Percentiles rank a stretch among this genome's conserved stretches.
These are phyloP conservation scores for Diaporthe sp. DNA, from an alignment of 2,329 filamentous ascomycete species.

Conservation along the genomic window DNA sequence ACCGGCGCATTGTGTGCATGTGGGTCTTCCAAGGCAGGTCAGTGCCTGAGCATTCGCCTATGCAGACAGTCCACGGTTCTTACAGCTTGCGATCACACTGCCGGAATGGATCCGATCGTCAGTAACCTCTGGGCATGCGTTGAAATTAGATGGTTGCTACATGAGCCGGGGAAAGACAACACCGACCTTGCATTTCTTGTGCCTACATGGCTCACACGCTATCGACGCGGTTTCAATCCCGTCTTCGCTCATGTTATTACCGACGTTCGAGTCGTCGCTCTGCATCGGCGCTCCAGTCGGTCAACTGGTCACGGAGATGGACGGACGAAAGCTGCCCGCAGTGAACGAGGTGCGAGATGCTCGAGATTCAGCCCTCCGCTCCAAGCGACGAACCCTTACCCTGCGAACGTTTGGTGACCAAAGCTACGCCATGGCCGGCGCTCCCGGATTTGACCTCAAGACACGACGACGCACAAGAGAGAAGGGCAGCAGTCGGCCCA, in stretches of 20 bases:
- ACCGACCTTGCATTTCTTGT: constrained; percentile 41
- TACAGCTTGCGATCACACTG: constrained; percentile 41
- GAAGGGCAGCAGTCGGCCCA: neutral
- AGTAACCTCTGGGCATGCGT: constrained; percentile 12
- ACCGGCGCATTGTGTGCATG: constrained; percentile 35
- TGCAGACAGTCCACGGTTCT: constrained; percentile 9
- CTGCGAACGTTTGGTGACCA: neutral
- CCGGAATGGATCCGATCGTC: constrained; percentile 9
- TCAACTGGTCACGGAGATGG: neutral
- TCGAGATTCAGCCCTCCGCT: neutral
- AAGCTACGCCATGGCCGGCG: too few species aligned
- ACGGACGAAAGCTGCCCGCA: constrained; percentile 11
- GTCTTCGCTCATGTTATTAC: constrained; percentile 32
- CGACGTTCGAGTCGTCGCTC: neutral
- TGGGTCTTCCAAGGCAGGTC: constrained; percentile 30
- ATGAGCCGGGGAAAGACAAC: constrained; percentile 28
- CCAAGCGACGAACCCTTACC: constrained; percentile 16
- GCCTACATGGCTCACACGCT: constrained; percentile 38
- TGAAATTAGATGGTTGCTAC: neutral
- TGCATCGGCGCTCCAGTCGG: neutral
- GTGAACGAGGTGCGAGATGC: neutral
- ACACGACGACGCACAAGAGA: neutral
- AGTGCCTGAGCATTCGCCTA: neutral
- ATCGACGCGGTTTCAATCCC: constrained; percentile 28
- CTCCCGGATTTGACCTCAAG: neutral